Evolutionary conservation across 805 yeast genomes (phyloP), one percentile per base, ranked within the genome.

Genomic region (Lipomyces spencermartinsiae): DNA sequence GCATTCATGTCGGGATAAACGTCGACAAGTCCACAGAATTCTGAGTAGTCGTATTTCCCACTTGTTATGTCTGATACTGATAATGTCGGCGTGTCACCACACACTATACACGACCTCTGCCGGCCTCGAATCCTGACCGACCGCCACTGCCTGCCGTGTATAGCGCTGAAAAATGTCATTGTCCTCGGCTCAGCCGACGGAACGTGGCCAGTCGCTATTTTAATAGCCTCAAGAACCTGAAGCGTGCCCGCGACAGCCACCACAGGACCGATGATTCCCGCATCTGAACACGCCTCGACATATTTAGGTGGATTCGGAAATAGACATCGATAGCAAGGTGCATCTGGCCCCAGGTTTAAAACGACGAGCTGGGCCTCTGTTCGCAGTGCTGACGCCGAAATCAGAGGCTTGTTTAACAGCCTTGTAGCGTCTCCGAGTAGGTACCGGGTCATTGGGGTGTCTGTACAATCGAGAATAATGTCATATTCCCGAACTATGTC

Each of bases 201-300:
- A 9, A 64, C 71, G 73, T 91, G 90, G 49, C 79, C 80, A 0
- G 84, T 88, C 1, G 89, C 82, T 1, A 94, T 81, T 76, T 94
- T 93, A 33, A 96, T 83, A 0, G 97, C 83, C 74, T 95, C 99
- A 25, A 90, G 79, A 0, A 97, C 97, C 90, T 95, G 94, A 83
- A 91, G 83, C 0, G 87, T 82, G 9, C 99, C 99, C 76, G 94
- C 86, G 0, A 92, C 74, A 0, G 99, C 99, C 64, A 95, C 96
- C n/a, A 93, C 95, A 0, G 98, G 97, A 0, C 99, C 99, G 33
- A 95, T 78, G 0, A 94, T 96, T 4, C 98, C 98, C 2, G 97
- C 97, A 78, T 93, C 98, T 14, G 91, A 86, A 74, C 99, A 95
- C 0, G 96, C 85, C 0, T 92, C 85, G 0, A 93, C 92, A 1